Base-by-base conservation (phyloP, 2,329 filamentous ascomycete genomes). In the Talaromyces sp. region DNA sequence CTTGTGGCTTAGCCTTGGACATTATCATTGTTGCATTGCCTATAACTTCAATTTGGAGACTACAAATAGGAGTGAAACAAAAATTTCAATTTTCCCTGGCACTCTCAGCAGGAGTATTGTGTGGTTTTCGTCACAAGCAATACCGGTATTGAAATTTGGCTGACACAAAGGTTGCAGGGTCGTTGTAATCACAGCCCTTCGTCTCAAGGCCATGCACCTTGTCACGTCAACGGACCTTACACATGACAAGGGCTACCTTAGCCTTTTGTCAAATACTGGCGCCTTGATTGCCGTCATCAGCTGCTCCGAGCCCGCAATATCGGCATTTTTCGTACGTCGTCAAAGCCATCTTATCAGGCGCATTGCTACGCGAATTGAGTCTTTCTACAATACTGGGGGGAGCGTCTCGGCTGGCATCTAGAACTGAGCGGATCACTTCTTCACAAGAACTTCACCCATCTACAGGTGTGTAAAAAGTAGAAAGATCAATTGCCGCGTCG, bases 171-270 rank as follows among this genome's bases (percentile, higher is more conserved):
- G 52, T 31, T 26, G n/a, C 10, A 58, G 56, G n/a, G 56, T 58
- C 2, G 19, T 58, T 4, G 27, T 58, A 31, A 50, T 58, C 21
- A 53, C 56, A 13, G 56, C 46, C 11, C 24, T 58, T 3, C 49
- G 49, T 5, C 56, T 53, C 6, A 41, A 53, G 32, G 49, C 46
- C 8, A 21, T 58, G 6, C 56, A 53, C 24, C 31, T 58, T 19
- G 49, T 53, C 11, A 26, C 49, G 4, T 58, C 56, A 24, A 14
- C 24, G 7, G 49, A 58, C n/a, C 17, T 58, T 13, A 58, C 32
- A 4, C 19, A 58, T 53, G 31, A 41, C 24, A 58, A 58, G 38
- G 32, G 49, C 21, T 58, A 58, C 19, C 46, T 53, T 4, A 58
- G 56, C 29, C 56, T 53, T 17, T 43, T 53, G 17, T 58, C 56